Evolutionary conservation across 805 yeast genomes (phyloP).

Genomic region (Candida vartiovaarae): DNA sequence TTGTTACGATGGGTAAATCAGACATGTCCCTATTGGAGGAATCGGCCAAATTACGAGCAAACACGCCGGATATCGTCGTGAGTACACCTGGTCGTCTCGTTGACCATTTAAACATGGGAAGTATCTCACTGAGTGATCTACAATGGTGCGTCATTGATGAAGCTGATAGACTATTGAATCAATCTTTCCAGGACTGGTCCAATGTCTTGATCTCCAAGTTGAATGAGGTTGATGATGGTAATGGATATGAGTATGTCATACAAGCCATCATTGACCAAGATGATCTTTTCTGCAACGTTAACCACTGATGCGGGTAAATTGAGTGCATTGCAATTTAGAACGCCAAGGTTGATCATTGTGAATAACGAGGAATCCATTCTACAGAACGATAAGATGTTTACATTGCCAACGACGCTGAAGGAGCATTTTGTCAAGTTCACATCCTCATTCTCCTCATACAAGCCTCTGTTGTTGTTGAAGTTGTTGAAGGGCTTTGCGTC

Average conservation of each 20-base stretch:
- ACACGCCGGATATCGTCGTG: constrained; percentile 60
- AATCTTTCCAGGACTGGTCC: constrained; percentile 92
- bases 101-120: constrained; percentile 49
- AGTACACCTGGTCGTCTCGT: constrained; percentile 78
- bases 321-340: constrained; percentile 57
- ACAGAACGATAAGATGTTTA: constrained; percentile 47
- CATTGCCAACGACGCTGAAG: constrained; percentile 46
- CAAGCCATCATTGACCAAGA: constrained; percentile 41
- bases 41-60: constrained; percentile 35
- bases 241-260: constrained; percentile 23
- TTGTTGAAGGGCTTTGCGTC: constrained; percentile 32
- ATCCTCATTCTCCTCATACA: constrained; percentile 38
- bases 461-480: constrained; percentile 68
- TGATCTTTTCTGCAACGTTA: constrained; percentile 88
- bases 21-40: constrained; percentile 53
- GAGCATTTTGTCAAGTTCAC: constrained; percentile 35
- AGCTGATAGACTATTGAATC: constrained; percentile 77
- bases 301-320: constrained; percentile 90
- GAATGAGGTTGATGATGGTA: constrained; percentile 25
- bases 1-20: constrained; percentile 54
- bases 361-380: constrained; percentile 41
- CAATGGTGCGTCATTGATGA: constrained; percentile 69
- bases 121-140: constrained; percentile 43
- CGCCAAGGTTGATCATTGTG: constrained; percentile 71
- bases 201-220: constrained; percentile 34